A percentile compares a stretch with the other conserved stretches of the same genome.
Conservation (phyloP, 805 yeast species). For the Suhomyces prunicola region DNA sequence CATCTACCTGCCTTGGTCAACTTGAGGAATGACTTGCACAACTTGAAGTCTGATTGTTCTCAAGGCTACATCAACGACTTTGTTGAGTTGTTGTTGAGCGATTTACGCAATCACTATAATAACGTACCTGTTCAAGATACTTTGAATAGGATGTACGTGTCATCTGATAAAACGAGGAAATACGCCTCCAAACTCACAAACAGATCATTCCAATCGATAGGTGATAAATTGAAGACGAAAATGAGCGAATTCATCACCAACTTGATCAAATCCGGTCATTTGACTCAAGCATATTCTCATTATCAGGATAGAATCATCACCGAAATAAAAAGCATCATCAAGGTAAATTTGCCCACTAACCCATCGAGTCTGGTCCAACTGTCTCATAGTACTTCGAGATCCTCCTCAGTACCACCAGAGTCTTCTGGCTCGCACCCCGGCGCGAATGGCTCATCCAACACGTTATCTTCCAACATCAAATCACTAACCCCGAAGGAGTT, state of each 20-base stretch:
- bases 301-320: slow-evolving; percentile 68
- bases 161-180: slow-evolving; percentile 25
- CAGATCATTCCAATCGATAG: slow-evolving; percentile 36
- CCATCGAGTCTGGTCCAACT: slow-evolving; percentile 16
- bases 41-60: slow-evolving; percentile 63
- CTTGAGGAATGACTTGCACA: slow-evolving; percentile 51
- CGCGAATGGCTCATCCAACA: slow-evolving; percentile 6
- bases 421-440: slow-evolving; percentile 1
- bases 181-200: slow-evolving; percentile 19
- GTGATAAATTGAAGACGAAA: slow-evolving; percentile 31
- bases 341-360: slow-evolving; percentile 54
- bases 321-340: slow-evolving; percentile 72
- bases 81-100: slow-evolving; percentile 52
- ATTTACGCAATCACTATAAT: slow-evolving; percentile 58
- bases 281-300: slow-evolving; percentile 56
- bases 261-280: slow-evolving; percentile 57
- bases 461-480: slow-evolving; percentile 47
- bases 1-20: slow-evolving; percentile 48
- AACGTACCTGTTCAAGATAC: slow-evolving; percentile 47
- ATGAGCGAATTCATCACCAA: slow-evolving; percentile 51
- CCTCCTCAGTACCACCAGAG: slow-evolving; percentile 27
- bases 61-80: slow-evolving; percentile 61
- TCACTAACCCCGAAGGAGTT: slow-evolving; percentile 72
- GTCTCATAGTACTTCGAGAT: slow-evolving; percentile 26
- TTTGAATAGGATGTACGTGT: slow-evolving; percentile 43